phyloP scores from a whole-genome alignment of 208 protist species.

The Leishmania guyanensis region DNA sequence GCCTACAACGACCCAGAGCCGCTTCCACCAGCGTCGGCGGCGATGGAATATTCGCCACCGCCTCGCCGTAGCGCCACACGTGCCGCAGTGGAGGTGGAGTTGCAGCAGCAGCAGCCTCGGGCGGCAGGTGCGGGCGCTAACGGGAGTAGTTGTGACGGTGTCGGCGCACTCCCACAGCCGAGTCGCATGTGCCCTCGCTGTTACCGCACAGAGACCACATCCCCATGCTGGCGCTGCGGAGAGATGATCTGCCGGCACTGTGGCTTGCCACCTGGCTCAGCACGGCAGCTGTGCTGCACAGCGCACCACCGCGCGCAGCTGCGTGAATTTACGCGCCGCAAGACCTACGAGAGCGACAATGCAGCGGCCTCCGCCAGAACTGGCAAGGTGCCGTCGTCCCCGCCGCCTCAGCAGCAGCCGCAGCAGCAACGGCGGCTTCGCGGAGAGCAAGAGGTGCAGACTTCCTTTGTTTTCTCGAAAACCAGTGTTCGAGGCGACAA shows the following conservation, averaged over 20 bases:
- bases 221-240: conserved; percentile 46
- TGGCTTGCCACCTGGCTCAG: conserved; percentile 27
- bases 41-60: conserved; percentile 18
- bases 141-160: background rate
- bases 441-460: conserved; percentile 31
- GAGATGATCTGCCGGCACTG: conserved; percentile 64
- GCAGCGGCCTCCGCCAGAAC: background rate
- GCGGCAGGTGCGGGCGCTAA: background rate
- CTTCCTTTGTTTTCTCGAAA: conserved; percentile 15
- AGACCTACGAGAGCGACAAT: background rate
- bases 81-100: background rate
- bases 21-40: background rate
- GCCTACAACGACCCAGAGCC: conserved; percentile 33
- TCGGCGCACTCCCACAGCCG: conserved; percentile 18
- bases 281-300: conserved; percentile 37
- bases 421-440: conserved; percentile 7
- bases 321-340: conserved; percentile 15
- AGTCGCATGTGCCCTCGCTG: conserved; percentile 43
- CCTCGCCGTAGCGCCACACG: conserved; percentile 26
- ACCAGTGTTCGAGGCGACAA: background rate
- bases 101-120: background rate
- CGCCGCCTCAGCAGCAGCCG: conserved; percentile 2
- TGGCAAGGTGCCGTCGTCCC: background rate
- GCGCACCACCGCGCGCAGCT: conserved; percentile 39
- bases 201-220: conserved; percentile 47